Evolutionary conservation across 129 eudicot genomes (phyloP).

Genomic region (Ambrosia trifida): DNA sequence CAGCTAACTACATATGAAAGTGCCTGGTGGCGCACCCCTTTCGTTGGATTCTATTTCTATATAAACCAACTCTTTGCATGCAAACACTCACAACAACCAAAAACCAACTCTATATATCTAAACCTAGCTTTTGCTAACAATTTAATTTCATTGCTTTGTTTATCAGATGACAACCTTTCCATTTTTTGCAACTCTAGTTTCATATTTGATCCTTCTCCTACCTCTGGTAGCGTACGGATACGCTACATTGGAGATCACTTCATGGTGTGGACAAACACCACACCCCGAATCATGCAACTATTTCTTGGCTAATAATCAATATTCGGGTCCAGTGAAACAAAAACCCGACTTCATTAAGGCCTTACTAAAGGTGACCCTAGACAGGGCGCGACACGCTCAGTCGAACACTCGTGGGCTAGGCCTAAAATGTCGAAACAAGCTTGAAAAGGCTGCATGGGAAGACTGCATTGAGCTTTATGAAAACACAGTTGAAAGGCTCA

Average conservation of each 20-base stretch:
- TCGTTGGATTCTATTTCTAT: conserved; percentile 29
- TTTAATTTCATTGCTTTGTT: neutral
- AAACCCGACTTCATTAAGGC: conserved; percentile 55
- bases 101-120: neutral
- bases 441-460: conserved; percentile 77
- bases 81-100: conserved; percentile 22
- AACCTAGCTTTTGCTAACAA: neutral
- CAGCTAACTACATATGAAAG: conserved; percentile 8
- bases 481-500: conserved; percentile 42
- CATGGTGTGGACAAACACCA: conserved; percentile 79
- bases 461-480: conserved; percentile 78
- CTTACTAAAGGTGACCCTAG: conserved; percentile 45
- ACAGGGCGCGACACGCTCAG: conserved; percentile 40
- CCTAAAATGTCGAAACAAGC: conserved; percentile 45
- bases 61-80: conserved; percentile 33
- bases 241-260: conserved; percentile 24
- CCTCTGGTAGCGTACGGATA: conserved; percentile 30
- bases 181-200: conserved; percentile 24
- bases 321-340: conserved; percentile 35
- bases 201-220: conserved; percentile 25
- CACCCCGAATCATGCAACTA: conserved; percentile 65
- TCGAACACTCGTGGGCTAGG: conserved; percentile 46
- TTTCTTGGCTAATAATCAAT: conserved; percentile 40
- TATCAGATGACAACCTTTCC: conserved; percentile 27
- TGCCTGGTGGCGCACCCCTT: neutral